Evolutionary conservation across 352 stramenopile genomes (phyloP), one percentile per base, ranked within the genome.

Genomic region (Phytophthora parvispora): DNA sequence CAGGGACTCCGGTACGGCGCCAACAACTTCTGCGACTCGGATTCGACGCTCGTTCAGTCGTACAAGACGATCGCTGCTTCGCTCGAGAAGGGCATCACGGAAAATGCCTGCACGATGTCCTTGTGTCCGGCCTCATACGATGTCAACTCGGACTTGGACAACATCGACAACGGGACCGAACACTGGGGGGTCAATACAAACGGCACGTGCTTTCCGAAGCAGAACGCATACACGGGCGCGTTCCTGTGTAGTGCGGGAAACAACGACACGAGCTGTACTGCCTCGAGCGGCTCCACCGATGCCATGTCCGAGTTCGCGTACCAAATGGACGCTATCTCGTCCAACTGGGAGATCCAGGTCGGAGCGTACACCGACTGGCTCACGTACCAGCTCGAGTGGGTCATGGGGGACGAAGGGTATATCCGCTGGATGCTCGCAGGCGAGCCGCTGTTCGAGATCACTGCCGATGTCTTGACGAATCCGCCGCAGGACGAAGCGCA

Each of bases 291-390:
- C 16, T 77, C 66, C 6, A 74, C 66, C 1, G 61, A 48, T 38
- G 24, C 52, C 1, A 53, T 32, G 3, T 71, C 61, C 2, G 38
- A 71, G 31, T 87, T 81, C 40, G 67, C 56, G n/a, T 84, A 87
- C 53, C 82, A 97, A 67, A 96, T 97, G 58, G 97, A 99, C 77
- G 95, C 94, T 6, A 90, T 99, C 22, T 97, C 92, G 13, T 80
- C 89, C 25, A 97, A 98, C 67, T 95, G 91, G 74, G 81, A 86
- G 9, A 64, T 99, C 7, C 89, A 87, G 48, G 52, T 89, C 7
- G 77, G 53, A 15, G 97, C 77, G 56, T 97, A 96, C 83, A 79
- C 72, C 69, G 54, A 62, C 28, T 62, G 54, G 54, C 38, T 62
- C 42, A 54, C 56, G 56, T 54, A 63, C 43, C 54, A 27, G 13